These are phyloP conservation scores for Rubus idaeus DNA, from an alignment of 306 rosid species.

Conservation along the genomic window DNA sequence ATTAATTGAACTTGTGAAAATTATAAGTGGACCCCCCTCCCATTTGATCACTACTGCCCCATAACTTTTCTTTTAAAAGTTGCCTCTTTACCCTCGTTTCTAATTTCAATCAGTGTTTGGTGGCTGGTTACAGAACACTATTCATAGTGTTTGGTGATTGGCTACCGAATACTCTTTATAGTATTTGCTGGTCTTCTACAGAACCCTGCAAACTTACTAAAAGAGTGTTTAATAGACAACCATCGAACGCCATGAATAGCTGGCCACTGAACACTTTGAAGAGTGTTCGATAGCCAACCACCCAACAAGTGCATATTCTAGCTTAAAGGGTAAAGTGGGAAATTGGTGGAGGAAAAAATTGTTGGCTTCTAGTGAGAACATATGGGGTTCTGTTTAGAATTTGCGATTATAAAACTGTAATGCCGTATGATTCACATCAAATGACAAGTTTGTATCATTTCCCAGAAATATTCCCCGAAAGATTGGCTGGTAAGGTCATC, in stretches of 20 bases:
- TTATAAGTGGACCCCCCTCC: too few species aligned
- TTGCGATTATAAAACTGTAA: neutral
- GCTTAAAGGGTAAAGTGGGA: neutral
- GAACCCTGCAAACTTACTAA: neutral
- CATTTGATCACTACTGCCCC: too few species aligned
- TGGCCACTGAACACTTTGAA: neutral
- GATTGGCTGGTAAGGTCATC: conserved; percentile 88
- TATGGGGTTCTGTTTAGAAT: neutral
- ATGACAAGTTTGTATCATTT: conserved; percentile 26
- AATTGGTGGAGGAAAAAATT: neutral
- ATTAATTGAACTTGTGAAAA: too few species aligned
- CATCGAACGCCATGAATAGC: neutral
- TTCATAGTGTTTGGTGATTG: too few species aligned
- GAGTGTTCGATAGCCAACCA: neutral
- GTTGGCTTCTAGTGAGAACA: neutral
- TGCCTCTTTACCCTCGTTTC: too few species aligned
- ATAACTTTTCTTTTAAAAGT: too few species aligned
- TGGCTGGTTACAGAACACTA: too few species aligned
- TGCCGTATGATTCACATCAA: conserved; percentile 8
- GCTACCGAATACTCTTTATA: too few species aligned
- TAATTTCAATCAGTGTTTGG: too few species aligned
- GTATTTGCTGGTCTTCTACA: too few species aligned
- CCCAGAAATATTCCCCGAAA: conserved; percentile 81
- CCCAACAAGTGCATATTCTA: neutral
- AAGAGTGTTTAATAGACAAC: neutral